A percentile compares a stretch with the other conserved stretches of the same genome.
phyloP scores from a whole-genome alignment of 345 rosid genomes.

The Erodium maritimum region DNA sequence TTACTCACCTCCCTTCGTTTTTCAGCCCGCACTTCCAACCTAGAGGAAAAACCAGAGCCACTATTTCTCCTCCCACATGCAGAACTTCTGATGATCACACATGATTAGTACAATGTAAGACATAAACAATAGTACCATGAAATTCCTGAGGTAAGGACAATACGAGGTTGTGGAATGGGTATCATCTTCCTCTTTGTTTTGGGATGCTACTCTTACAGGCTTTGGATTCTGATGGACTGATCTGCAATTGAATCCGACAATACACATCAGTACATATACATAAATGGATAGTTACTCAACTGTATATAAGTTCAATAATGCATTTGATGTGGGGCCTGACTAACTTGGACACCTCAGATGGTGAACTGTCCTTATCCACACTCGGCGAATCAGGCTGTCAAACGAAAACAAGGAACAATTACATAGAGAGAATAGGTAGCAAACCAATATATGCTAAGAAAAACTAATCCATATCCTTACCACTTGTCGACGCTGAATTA shows the following conservation, averaged over 20 bases:
- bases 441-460: background rate
- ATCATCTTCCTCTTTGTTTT: constrained; percentile 58
- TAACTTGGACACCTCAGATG: background rate
- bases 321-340: background rate
- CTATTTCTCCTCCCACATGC: constrained; percentile 42
- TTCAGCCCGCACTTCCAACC: constrained; percentile 94
- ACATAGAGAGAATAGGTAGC: background rate
- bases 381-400: background rate
- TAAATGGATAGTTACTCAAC: no score
- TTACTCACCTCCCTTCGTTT: constrained; percentile 73
- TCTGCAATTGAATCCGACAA: constrained; percentile 28
- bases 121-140: background rate
- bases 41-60: constrained; percentile 73
- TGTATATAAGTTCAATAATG: background rate
- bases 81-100: constrained; percentile 35
- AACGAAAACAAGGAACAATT: background rate
- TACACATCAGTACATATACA: background rate
- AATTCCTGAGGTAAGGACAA: constrained; percentile 15
- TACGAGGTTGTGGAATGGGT: constrained; percentile 77
- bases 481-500: background rate
- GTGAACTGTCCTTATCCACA: background rate
- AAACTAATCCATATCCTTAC: background rate
- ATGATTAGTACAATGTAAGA: background rate
- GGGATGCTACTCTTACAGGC: constrained; percentile 21
- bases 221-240: constrained; percentile 34